Conservation (phyloP, 2,329 filamentous ascomycete genomes). For the Hypoxylon rubiginosum region DNA sequence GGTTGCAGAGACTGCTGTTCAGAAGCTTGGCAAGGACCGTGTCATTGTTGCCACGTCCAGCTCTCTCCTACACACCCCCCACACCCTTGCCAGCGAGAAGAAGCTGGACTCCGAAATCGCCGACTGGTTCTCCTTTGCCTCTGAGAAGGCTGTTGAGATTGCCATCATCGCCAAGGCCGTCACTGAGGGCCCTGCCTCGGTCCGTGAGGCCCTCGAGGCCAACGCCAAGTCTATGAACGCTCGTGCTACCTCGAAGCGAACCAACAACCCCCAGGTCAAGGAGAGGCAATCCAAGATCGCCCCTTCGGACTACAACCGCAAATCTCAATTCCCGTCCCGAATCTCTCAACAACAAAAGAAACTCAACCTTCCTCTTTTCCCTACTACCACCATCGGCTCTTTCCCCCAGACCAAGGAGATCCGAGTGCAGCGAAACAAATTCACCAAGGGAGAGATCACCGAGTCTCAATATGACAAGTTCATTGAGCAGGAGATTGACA, state of each 20-base stretch:
- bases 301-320: constrained; percentile 88
- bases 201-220: constrained; percentile 90
- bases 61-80: constrained; percentile 97
- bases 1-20: constrained; percentile 87
- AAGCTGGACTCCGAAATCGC: constrained; percentile 93
- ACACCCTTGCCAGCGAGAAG: constrained; percentile 99
- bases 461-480: constrained; percentile 95
- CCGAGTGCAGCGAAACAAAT: constrained; percentile 95
- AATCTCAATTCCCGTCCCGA: constrained; percentile 87
- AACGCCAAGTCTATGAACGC: constrained; percentile 95
- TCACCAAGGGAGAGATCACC: constrained; percentile 98
- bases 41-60: constrained; percentile 97
- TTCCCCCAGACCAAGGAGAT: constrained; percentile 99
- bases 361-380: constrained; percentile 96
- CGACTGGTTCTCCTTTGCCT: constrained; percentile 99
- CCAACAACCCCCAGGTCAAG: constrained; percentile 98
- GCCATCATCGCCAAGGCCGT: constrained; percentile 96
- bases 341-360: constrained; percentile 91
- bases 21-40: constrained; percentile 96
- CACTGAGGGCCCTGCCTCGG: constrained; percentile 88
- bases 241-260: constrained; percentile 91
- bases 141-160: constrained; percentile 93
- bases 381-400: constrained; percentile 98
- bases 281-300: constrained; percentile 92
- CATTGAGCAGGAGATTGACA: constrained; percentile 98